Percentiles rank a stretch among this genome's conserved stretches.
Evolutionary conservation across 768 basidiomycete genomes (phyloP).

Genomic region (Calocybe indica): DNA sequence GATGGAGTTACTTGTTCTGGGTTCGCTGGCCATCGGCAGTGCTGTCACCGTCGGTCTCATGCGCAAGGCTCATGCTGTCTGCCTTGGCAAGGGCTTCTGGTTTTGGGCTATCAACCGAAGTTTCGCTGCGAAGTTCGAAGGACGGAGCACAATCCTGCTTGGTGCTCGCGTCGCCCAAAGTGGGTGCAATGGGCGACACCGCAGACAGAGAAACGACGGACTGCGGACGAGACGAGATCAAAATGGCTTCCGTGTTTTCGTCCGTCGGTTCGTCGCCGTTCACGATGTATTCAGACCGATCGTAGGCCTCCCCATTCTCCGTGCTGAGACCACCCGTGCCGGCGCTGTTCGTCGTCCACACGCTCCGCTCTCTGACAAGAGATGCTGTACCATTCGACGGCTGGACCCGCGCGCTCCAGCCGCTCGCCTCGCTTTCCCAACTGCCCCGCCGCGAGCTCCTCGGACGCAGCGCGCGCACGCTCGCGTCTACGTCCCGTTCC

Average conservation of each 20-base stretch:
- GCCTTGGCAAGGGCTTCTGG: no score
- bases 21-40: no score
- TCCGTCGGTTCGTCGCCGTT: slow-evolving; percentile 10
- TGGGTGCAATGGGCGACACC: no score
- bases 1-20: no score
- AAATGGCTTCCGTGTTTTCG: background rate
- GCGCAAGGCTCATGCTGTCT: no score
- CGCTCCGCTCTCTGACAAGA: slow-evolving; percentile 45
- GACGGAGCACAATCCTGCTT: no score
- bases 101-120: no score
- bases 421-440: slow-evolving; percentile 87
- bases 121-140: no score
- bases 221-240: background rate
- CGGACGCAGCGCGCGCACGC: slow-evolving; percentile 83
- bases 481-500: slow-evolving; percentile 76
- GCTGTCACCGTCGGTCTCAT: no score
- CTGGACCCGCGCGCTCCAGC: slow-evolving; percentile 77
- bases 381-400: slow-evolving; percentile 40
- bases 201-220: no score
- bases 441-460: slow-evolving; percentile 82
- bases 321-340: slow-evolving; percentile 51
- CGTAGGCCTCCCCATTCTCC: slow-evolving; percentile 33
- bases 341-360: slow-evolving; percentile 57
- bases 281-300: slow-evolving; percentile 18
- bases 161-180: no score